Evolutionary conservation across 805 yeast genomes (phyloP), one percentile per base, ranked within the genome.

Genomic region (Candida methanosorbosa): DNA sequence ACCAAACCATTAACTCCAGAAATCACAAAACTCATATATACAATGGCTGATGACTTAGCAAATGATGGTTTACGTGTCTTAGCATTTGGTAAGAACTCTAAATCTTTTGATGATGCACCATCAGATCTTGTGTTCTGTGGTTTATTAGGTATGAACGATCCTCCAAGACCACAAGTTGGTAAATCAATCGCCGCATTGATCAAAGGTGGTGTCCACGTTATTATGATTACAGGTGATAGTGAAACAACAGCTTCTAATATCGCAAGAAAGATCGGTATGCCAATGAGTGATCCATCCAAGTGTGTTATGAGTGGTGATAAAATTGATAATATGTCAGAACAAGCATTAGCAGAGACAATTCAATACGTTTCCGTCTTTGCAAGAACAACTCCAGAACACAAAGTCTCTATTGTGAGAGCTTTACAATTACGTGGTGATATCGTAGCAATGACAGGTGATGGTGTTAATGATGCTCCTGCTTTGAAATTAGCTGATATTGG

Each of bases 381-480:
- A 5, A 77, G 97, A 64, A 87, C 96, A 8, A 81, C 96, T 1
- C 97, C 97, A 1, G 94, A 87, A 54, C 95, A 88, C 59, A 88
- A 88, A 54, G 80, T 88, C 41, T 71, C 82, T 40, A 88, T 88
- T 57, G 95, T 88, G 23, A 76, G 82, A 50, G 96, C 96, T 0
- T 67, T 88, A 43, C 94, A 88, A 56, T 72, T 75, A 55, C 73
- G 94, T 54, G 96, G 96, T 34, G 95, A 90, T 56, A 78, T 90
- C 42, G 97, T 90, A 34, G 98, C 97, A 18, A 88, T 90, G 96
- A 88, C 97, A n/a, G 98, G 98, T 47, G 97, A 88, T 61, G 97
- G 97, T 61, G 96, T 90, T 12, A 88, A 88, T 57, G 97, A 88
- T 66, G 97, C 97, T 0, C 97, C 97, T n/a, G 97, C 97, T 5